Evolutionary conservation across 192 early-diverging fungal genomes (phyloP).

Genomic region (Linnemannia elongata): DNA sequence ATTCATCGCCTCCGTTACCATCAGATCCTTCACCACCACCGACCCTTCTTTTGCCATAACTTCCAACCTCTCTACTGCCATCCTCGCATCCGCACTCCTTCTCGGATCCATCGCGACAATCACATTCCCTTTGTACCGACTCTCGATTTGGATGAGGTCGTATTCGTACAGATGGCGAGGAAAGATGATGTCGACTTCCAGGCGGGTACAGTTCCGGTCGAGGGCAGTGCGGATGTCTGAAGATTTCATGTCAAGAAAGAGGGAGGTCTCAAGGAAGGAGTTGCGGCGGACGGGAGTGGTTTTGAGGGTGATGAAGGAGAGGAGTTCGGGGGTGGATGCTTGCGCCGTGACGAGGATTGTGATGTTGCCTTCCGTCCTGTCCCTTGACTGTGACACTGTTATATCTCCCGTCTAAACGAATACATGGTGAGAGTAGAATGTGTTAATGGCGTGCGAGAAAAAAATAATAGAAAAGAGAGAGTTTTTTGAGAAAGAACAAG

Average conservation of each 20-base stretch:
- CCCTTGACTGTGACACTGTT: background rate
- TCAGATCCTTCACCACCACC: background rate
- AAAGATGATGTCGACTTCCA: constrained; percentile 3
- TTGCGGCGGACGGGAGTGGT: background rate
- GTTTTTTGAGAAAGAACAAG: background rate
- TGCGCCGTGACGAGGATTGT: background rate
- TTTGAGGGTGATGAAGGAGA: background rate
- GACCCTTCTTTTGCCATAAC: too few species aligned
- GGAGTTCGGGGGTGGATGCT: background rate
- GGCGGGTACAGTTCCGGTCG: background rate
- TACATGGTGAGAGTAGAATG: background rate
- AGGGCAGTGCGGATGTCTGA: background rate
- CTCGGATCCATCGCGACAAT: background rate
- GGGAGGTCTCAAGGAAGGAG: background rate
- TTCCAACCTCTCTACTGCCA: background rate
- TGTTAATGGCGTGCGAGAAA: background rate
- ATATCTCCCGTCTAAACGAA: background rate
- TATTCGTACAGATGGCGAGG: background rate
- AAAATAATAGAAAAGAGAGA: background rate
- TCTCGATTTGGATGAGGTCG: background rate
- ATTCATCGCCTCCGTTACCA: background rate
- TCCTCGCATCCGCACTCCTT: background rate
- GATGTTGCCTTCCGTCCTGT: background rate
- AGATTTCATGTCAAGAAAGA: background rate
- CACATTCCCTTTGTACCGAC: background rate